Conservation (phyloP, 106 monocot species). For the Dendrobium huoshanense region DNA sequence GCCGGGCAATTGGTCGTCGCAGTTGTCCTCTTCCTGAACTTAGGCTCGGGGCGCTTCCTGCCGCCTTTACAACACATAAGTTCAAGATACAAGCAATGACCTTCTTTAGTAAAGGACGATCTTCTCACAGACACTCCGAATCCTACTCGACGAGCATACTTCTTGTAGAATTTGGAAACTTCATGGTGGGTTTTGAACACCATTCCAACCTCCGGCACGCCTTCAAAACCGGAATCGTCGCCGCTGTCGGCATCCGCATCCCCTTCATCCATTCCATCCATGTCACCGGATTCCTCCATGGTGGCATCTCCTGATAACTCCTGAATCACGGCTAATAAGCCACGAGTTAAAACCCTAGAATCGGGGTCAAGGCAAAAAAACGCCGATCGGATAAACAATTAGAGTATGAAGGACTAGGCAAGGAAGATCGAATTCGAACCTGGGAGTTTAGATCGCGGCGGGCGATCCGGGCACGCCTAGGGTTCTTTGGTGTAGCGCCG, state of each 20-base stretch:
- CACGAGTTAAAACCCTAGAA: not conserved
- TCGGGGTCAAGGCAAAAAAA: not conserved
- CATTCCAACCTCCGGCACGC: conserved; percentile 63
- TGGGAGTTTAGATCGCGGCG: conserved; percentile 19
- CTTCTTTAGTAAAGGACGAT: conserved; percentile 58
- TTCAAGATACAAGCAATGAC: conserved; percentile 54
- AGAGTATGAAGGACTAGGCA: not conserved
- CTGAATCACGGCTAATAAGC: conserved; percentile 14
- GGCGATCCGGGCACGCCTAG: conserved; percentile 12
- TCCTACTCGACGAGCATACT: conserved; percentile 50
- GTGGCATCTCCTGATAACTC: not conserved
- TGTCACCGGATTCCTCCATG: conserved; percentile 15
- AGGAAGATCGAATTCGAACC: conserved; percentile 1
- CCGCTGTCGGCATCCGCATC: conserved; percentile 11
- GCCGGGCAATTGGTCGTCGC: conserved; percentile 57
- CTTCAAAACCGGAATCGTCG: conserved; percentile 21
- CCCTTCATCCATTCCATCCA: conserved; percentile 15
- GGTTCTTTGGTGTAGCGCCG: conserved; percentile 11
- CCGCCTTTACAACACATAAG: conserved; percentile 81
- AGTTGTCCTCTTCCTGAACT: conserved; percentile 45
- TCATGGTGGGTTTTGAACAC: conserved; percentile 46
- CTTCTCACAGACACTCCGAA: conserved; percentile 63
- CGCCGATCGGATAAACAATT: not conserved
- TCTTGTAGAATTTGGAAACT: conserved; percentile 45
- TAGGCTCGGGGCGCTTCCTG: conserved; percentile 45